Base-by-base conservation (phyloP, 1,284 basidiomycete species). In the Coniophora puteana region DNA sequence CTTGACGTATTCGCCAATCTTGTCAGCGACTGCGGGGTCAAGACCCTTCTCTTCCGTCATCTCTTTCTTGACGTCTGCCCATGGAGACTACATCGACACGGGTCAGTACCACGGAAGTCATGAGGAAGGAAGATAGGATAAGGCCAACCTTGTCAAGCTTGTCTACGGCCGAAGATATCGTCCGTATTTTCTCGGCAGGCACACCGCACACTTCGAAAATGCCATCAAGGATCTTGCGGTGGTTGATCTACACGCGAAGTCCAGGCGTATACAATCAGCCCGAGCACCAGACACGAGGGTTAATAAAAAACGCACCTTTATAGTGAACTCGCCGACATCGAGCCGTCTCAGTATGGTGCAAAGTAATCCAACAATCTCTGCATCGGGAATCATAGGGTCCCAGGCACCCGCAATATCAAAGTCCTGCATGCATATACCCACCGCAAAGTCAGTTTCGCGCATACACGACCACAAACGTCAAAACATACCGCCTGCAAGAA, bases 131-230 rank as follows among this genome's bases (percentile, higher is more conserved):
- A 27, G 32, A 28, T 25, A 5, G 5, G 14, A 5, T 34, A 22
- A 22, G 10, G 50, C 61, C 17, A 51, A 87, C 87, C 80, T 99
- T 99, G 75, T 99, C 96, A 18, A 99, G 80, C 66, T 99, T 99
- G 68, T 99, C 95, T 8, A 99, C 95, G 0, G 95, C 95, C 10
- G 91, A 95, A 1, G 93, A 96, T 54, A 98, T 98, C n/a, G 84
- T 71, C 10, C 95, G 80, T 45, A 90, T 94, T 71, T 96, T 97
- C 35, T 93, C 92, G 22, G 71, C 58, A 1, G 94, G 90, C 1
- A 99, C 95, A 41, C 96, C 96, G 54, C 95, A 98, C 7, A 98
- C 85, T 62, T 91, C 88, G 59, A 99, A 99, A 51, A 99, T 88
- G 36, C 94, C 96, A 61, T 99, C 96, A 17, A 99, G 75, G 48